Evolutionary conservation across 345 rosid species (phyloP).

Genomic region (Linum trigynum): DNA sequence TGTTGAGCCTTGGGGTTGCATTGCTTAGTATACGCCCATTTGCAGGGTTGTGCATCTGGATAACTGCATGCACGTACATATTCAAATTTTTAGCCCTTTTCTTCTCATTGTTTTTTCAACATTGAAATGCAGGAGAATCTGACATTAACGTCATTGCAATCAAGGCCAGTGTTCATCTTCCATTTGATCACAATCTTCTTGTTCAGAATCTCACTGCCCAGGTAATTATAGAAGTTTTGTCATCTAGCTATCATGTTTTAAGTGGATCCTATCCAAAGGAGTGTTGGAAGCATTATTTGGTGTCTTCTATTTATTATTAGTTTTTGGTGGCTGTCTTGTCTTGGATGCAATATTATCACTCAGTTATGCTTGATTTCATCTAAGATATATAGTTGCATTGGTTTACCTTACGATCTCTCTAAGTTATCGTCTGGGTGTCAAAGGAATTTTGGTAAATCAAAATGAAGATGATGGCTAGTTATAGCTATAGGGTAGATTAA

Average conservation of each 20-base stretch:
- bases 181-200: conserved; percentile 52
- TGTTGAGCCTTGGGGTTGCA: neutral
- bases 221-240: conserved; percentile 32
- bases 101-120: neutral
- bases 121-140: conserved; percentile 48
- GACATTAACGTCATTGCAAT: conserved; percentile 48
- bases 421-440: neutral
- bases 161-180: conserved; percentile 76
- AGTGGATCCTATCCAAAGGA: too few relatives aligned
- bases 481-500: neutral
- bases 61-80: neutral
- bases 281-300: neutral
- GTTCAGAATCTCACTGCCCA: conserved; percentile 80
- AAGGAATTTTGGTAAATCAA: neutral
- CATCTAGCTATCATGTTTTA: neutral
- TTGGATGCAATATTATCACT: neutral
- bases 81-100: too few relatives aligned
- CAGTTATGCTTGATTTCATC: neutral
- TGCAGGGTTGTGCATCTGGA: neutral
- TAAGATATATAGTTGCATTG: neutral
- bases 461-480: neutral
- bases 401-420: neutral
- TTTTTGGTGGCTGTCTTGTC: neutral
- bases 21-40: neutral
- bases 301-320: neutral